A percentile compares a stretch with the other conserved stretches of the same genome.
These are phyloP conservation scores for Grigorovia jiainica DNA, from an alignment of 805 yeast species.

Conservation along the genomic window DNA sequence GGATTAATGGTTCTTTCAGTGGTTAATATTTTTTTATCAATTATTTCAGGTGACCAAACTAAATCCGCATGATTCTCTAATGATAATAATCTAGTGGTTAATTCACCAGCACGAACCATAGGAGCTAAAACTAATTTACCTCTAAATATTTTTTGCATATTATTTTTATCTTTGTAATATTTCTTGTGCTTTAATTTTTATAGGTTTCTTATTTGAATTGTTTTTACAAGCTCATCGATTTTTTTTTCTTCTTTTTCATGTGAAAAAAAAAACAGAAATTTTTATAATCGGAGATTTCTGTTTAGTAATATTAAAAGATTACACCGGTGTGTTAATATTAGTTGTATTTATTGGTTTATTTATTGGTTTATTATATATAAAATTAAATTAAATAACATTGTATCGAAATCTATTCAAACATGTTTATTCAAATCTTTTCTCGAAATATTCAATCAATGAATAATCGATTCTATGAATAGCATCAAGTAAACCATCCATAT, in stretches of 20 bases:
- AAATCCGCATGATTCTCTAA: conserved; percentile 82
- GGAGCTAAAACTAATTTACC: conserved; percentile 88
- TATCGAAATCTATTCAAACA: no score
- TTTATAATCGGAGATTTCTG: no score
- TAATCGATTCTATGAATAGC: conserved; percentile 43
- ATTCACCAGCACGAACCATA: conserved; percentile 93
- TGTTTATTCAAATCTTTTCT: conserved; percentile 1
- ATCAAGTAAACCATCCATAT: conserved; percentile 37
- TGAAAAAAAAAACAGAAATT: no score
- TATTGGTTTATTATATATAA: no score
- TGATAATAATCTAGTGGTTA: conserved; percentile 78
- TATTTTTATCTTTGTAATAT: conserved; percentile 24
- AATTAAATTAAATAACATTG: no score
- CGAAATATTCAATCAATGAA: conserved; percentile 35
- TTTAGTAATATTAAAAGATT: no score
- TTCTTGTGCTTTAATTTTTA: conserved; percentile 8
- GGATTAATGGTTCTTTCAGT: conserved; percentile 58
- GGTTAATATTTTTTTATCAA: conserved; percentile 71
- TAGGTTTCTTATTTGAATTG: no score
- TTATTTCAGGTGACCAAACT: conserved; percentile 93
- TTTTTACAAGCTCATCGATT: neutral
- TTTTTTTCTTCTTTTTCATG: neutral
- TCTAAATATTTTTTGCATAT: conserved; percentile 18
- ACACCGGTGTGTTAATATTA: no score
- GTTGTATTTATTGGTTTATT: no score